These are phyloP conservation scores for Neurospora africana DNA, from an alignment of 495 filamentous ascomycete genomes.

Conservation along the genomic window DNA sequence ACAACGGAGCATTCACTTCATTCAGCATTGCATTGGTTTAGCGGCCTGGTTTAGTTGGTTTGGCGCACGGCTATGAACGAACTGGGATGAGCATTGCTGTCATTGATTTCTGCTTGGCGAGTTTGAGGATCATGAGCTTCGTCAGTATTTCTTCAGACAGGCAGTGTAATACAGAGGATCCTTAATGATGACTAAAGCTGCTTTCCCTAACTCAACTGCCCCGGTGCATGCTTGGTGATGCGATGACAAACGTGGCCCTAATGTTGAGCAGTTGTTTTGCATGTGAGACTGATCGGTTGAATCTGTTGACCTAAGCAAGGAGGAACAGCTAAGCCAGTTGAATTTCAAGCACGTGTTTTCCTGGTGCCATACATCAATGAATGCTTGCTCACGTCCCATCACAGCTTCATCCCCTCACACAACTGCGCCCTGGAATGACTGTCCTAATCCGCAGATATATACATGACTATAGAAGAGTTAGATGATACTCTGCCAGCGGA, in stretches of 20 bases:
- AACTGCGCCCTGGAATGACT: background rate
- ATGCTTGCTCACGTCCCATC: background rate
- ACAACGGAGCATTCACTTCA: background rate
- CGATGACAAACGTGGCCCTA: background rate
- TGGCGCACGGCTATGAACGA: background rate
- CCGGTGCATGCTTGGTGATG: background rate
- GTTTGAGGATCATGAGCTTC: background rate
- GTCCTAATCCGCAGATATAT: conserved; percentile 57
- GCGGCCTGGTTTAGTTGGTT: background rate
- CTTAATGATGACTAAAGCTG: background rate
- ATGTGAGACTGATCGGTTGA: background rate
- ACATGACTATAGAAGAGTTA: conserved; percentile 46
- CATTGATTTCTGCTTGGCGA: background rate
- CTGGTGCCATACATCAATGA: background rate
- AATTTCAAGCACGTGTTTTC: background rate
- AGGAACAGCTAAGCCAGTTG: background rate
- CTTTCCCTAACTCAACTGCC: background rate
- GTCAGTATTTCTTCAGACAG: background rate
- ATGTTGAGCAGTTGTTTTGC: background rate
- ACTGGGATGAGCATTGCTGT: background rate
- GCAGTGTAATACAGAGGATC: background rate
- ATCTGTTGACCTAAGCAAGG: background rate
- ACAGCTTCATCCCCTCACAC: background rate
- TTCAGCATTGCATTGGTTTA: background rate
- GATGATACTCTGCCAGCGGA: background rate